Evolutionary conservation across 2,329 filamentous ascomycete species (phyloP).

Genomic region (Colletotrichum neosansevieriae): DNA sequence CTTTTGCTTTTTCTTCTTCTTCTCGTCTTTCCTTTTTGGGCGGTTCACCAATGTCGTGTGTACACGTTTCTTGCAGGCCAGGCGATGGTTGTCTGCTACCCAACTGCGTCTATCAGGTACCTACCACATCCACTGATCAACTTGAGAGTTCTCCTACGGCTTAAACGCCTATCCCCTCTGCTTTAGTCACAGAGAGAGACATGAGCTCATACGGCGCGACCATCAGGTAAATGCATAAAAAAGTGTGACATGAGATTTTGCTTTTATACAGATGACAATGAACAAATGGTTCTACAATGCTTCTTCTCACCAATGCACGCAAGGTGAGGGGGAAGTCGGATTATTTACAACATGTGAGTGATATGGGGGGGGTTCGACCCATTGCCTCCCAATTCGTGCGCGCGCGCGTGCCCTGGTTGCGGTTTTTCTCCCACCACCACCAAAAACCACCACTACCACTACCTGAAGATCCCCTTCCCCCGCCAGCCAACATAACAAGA

Average conservation of each 20-base stretch:
- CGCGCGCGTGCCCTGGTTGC: conserved; percentile 17
- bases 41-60: background rate
- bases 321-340: conserved; percentile 37
- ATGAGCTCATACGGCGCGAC: no score
- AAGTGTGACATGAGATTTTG: no score
- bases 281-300: conserved; percentile 39
- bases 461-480: conserved; percentile 20
- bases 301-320: conserved; percentile 34
- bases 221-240: no score
- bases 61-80: no score
- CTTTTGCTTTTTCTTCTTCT: background rate
- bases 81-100: no score
- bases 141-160: no score
- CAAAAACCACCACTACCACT: conserved; percentile 12
- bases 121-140: no score
- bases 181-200: no score
- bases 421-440: background rate
- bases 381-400: conserved; percentile 27
- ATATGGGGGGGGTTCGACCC: conserved; percentile 7
- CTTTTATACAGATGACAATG: conserved; percentile 22
- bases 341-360: conserved; percentile 37
- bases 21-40: no score
- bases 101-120: no score
- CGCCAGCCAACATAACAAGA: conserved; percentile 28
- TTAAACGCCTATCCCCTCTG: no score